Evolutionary conservation across 1,284 basidiomycete species (phyloP), one percentile per base, ranked within the genome.

Genomic region (Papiliotrema fonsecae): DNA sequence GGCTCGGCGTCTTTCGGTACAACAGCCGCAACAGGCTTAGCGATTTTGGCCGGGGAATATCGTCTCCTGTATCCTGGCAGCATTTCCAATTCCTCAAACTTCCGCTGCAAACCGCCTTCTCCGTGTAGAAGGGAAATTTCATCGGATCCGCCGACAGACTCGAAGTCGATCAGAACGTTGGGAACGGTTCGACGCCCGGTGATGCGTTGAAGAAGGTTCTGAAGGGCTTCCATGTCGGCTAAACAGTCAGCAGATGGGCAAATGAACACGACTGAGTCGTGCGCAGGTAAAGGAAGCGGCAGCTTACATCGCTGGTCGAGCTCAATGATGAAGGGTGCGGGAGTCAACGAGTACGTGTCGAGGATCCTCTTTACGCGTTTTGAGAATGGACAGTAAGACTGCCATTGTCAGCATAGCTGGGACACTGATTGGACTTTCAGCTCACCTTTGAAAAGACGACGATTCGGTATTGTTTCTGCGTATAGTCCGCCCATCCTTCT

Each of bases 341-440:
- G 66, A 6, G 57, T 49, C n/a, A 70, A 53, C 7, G 52, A 43
- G 54, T 74, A 70, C 37, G 58, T 38, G 13, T 54, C 51, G 22
- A 75, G 51, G 27, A 74, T 69, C 7, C 45, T 45, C 56, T 74
- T 74, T 7, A 70, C 72, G 34, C 66, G 64, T 41, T 54, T 60
- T 14, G 71, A 74, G 60, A 67, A 73, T 7, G 71, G 72, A 55
- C 74, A 74, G 56, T 70, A 69, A 2, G 66, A 56, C 70, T 73
- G 11, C 19, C 27, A 37, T 16, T 11, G 19, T n/a, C n/a, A n/a
- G 18, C 14, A 35, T 47, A 13, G 43, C 32, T 32, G 28, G 21
- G 24, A 22, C 19, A 5, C 21, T 14, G 27, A 2, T 22, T 14
- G 21, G 34, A 39, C 6, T 22, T 9, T 14, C 2, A 28, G 37